These are phyloP conservation scores for Paramecium octaurelia DNA, from an alignment of 73 alveolate species.

Conservation along the genomic window DNA sequence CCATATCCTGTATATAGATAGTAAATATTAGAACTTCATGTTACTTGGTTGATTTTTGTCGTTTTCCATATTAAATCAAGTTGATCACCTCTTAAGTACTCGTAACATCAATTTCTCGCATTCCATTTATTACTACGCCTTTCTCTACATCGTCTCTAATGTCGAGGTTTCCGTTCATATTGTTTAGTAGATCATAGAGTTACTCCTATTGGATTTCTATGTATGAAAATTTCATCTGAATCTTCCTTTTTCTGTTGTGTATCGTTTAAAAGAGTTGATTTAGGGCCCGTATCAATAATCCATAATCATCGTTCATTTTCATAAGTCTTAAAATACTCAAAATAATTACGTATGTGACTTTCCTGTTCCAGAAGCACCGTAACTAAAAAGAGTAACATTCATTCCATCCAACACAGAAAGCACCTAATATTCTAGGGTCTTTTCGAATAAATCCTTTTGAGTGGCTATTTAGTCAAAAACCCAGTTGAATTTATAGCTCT, in stretches of 20 bases:
- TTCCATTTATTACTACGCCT: not conserved
- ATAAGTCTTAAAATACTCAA: not conserved
- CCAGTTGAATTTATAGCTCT: not conserved
- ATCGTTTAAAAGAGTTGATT: not conserved
- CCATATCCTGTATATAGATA: not conserved
- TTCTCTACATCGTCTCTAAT: not conserved
- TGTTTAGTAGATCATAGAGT: not conserved
- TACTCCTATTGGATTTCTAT: not conserved
- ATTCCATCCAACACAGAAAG: not conserved
- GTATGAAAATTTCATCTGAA: not conserved
- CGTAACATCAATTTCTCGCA: not conserved
- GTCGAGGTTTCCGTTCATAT: not conserved
- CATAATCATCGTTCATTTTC: slow-evolving; percentile 32
- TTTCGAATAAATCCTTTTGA: slow-evolving; percentile 16
- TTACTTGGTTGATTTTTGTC: not conserved
- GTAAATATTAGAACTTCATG: slow-evolving; percentile 16
- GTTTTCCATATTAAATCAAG: slow-evolving; percentile 7
- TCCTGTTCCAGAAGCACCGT: slow-evolving; percentile 10
- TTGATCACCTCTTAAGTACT: slow-evolving; percentile 29
- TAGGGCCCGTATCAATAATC: not conserved
- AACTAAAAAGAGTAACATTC: slow-evolving; percentile 7
- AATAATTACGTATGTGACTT: not conserved
- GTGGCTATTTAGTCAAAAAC: slow-evolving; percentile 13
- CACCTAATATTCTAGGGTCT: not conserved
- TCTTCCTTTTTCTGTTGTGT: not conserved